Conservation (phyloP, 139 green algal genomes). For the Ettlia oleoabundans region DNA sequence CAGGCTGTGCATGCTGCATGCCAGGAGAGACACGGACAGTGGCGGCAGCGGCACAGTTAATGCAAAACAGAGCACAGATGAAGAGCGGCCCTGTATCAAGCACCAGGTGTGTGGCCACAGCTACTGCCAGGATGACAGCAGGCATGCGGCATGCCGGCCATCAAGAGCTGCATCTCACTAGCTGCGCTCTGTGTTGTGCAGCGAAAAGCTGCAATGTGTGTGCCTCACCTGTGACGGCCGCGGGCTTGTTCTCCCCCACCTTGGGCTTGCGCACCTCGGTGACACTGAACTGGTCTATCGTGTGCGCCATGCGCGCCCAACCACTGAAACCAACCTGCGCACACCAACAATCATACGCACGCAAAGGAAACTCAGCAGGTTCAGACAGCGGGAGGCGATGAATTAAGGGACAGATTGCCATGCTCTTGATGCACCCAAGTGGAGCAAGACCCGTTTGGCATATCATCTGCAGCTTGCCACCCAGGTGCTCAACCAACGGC, state of each 20-base stretch:
- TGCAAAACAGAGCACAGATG: not conserved
- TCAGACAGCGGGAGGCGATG: too few species aligned
- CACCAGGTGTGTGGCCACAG: not conserved
- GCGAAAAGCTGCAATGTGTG: too few species aligned
- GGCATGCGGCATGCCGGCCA: too few species aligned
- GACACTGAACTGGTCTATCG: constrained; percentile 70
- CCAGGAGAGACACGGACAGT: too few species aligned
- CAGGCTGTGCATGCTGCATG: too few species aligned
- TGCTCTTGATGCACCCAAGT: too few species aligned
- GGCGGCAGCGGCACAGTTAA: too few species aligned
- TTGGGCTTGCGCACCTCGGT: constrained; percentile 81
- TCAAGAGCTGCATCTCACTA: too few species aligned
- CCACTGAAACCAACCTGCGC: constrained; percentile 68
- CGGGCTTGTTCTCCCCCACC: constrained; percentile 90
- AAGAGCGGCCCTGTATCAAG: not conserved
- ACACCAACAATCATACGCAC: not conserved
- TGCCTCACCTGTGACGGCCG: constrained; percentile 80
- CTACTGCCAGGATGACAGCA: not conserved
- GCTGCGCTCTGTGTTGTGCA: too few species aligned
- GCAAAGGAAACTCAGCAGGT: not conserved
- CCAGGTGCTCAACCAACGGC: too few species aligned
- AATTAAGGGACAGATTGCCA: too few species aligned
- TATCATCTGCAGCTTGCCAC: too few species aligned
- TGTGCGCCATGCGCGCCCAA: constrained; percentile 94
- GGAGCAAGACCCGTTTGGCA: not conserved